These are phyloP conservation scores for Baorangia bicolor DNA, from an alignment of 768 basidiomycete species.

Conservation along the genomic window DNA sequence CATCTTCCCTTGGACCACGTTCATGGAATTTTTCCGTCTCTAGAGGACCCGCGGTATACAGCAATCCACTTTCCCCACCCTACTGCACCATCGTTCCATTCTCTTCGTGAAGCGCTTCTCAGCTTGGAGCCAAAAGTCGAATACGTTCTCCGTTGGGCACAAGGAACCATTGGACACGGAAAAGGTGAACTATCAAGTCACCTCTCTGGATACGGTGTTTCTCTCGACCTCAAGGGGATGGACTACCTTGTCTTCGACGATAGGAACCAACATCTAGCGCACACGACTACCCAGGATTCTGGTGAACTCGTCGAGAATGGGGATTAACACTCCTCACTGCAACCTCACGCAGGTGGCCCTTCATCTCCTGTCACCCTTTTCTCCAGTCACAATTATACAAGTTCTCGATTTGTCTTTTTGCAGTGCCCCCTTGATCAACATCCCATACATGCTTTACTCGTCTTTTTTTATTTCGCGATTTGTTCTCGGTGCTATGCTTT, in stretches of 20 bases:
- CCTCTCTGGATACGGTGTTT: constrained; percentile 89
- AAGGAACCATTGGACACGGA: constrained; percentile 36
- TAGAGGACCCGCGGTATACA: constrained; percentile 52
- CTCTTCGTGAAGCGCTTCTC: constrained; percentile 67
- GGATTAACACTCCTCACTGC: constrained; percentile 11
- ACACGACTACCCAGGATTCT: background rate
- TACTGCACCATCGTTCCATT: constrained; percentile 62
- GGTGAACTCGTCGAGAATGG: background rate
- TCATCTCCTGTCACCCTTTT: too few species aligned
- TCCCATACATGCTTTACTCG: too few species aligned
- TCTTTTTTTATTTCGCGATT: too few species aligned
- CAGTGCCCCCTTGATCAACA: too few species aligned
- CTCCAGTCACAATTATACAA: too few species aligned
- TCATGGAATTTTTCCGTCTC: constrained; percentile 46
- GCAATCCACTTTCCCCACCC: constrained; percentile 80
- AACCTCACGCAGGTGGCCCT: too few species aligned
- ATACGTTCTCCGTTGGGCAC: constrained; percentile 64
- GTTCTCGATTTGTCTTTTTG: too few species aligned
- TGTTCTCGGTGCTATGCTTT: too few species aligned
- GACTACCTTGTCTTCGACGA: constrained; percentile 96
- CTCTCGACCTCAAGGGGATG: constrained; percentile 93
- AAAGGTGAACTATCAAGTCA: constrained; percentile 35
- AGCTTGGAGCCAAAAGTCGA: constrained; percentile 50
- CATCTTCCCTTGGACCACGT: constrained; percentile 79
- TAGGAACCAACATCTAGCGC: constrained; percentile 38